Conservation (phyloP, 345 rosid genomes). For the Hevea brasiliensis region DNA sequence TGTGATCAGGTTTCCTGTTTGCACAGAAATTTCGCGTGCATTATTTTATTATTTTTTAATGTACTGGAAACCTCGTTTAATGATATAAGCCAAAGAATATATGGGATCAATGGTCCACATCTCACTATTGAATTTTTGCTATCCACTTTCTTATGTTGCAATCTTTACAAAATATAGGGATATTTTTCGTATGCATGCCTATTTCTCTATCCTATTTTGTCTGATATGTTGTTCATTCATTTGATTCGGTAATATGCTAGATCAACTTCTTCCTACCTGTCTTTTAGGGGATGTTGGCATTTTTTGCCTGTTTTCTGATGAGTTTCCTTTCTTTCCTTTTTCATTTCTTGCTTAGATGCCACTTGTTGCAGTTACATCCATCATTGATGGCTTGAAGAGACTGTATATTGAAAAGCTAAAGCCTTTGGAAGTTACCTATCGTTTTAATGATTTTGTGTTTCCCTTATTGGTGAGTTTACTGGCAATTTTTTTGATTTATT, state of each 20-base stretch:
- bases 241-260: neutral
- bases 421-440: slow-evolving; percentile 33
- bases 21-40: neutral
- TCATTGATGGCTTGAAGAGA: too few species aligned
- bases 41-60: neutral
- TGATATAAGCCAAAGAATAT: neutral
- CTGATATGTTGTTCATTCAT: neutral
- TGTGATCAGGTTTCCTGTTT: neutral
- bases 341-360: slow-evolving; percentile 40
- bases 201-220: neutral
- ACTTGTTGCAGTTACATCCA: slow-evolving; percentile 33
- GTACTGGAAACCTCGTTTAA: neutral
- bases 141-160: neutral
- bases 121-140: neutral
- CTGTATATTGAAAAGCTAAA: slow-evolving; percentile 28
- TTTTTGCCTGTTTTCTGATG: slow-evolving; percentile 1
- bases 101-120: neutral
- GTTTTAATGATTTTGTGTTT: slow-evolving; percentile 33
- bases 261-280: neutral
- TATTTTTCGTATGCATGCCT: neutral
- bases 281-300: neutral
- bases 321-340: neutral
- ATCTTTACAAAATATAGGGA: neutral
- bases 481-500: neutral
- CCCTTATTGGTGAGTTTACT: slow-evolving; percentile 29